phyloP scores from a whole-genome alignment of 2,329 filamentous ascomycete species.

The Alternaria conjuncta region DNA sequence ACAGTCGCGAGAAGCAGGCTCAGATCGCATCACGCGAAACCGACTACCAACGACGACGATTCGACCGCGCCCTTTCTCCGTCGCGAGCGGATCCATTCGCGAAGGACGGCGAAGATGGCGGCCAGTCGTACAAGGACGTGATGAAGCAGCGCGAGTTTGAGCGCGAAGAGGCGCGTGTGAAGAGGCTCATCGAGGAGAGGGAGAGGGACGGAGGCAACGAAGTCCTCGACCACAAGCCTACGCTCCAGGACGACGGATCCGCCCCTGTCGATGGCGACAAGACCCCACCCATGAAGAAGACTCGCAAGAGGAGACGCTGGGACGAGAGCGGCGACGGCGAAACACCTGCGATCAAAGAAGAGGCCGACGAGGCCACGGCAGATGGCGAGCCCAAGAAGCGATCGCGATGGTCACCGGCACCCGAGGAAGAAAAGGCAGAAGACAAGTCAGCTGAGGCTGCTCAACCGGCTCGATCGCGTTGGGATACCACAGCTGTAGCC shows the following conservation, averaged over 20 bases:
- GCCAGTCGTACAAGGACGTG: constrained; percentile 83
- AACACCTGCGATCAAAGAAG: constrained; percentile 18
- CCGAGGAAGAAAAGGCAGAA: constrained; percentile 25
- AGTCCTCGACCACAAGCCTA: constrained; percentile 71
- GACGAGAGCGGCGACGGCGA: constrained; percentile 68
- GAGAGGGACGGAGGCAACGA: constrained; percentile 66
- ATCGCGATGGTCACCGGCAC: constrained; percentile 81
- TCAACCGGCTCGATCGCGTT: constrained; percentile 41
- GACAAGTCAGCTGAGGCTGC: constrained; percentile 64
- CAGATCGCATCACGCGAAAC: constrained; percentile 93
- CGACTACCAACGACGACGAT: constrained; percentile 95
- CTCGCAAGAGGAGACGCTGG: constrained; percentile 87
- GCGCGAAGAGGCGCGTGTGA: constrained; percentile 88
- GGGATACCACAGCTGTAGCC: constrained; percentile 43
- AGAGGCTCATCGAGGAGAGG: constrained; percentile 79
- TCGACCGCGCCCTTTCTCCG: constrained; percentile 82
- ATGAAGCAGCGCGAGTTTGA: constrained; percentile 93
- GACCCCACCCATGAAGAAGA: constrained; percentile 69
- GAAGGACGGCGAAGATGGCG: constrained; percentile 74
- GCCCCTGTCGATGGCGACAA: constrained; percentile 71
- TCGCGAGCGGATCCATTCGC: constrained; percentile 87
- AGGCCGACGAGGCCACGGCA: constrained; percentile 24
- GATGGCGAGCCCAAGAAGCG: constrained; percentile 55
- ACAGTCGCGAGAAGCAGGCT: constrained; percentile 85
- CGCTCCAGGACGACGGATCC: constrained; percentile 68